phyloP scores from a whole-genome alignment of 306 rosid genomes.

The Styphnolobium japonicum region DNA sequence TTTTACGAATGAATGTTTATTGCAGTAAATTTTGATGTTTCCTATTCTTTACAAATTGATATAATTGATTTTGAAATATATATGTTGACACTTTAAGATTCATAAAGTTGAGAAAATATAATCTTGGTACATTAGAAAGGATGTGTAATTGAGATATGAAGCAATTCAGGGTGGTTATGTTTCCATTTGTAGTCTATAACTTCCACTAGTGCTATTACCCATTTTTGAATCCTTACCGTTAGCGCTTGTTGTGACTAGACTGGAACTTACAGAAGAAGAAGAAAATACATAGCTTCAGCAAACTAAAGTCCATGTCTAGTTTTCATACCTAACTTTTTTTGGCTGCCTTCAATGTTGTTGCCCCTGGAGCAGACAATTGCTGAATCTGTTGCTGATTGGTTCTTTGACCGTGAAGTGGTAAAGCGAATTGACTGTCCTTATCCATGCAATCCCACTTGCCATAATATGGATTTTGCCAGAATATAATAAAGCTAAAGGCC shows the following conservation, averaged over 20 bases:
- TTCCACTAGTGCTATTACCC: background rate
- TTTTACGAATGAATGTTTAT: background rate
- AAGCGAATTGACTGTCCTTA: slow-evolving; percentile 79
- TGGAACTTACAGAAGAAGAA: background rate
- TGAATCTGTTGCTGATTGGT: slow-evolving; percentile 89
- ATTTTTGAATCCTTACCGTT: background rate
- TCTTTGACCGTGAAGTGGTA: slow-evolving; percentile 44
- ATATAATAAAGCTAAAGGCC: slow-evolving; percentile 15
- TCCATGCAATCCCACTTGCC: slow-evolving; percentile 92
- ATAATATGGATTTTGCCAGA: slow-evolving; percentile 53
- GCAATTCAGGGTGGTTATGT: background rate
- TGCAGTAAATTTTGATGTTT: background rate
- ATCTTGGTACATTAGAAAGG: slow-evolving; percentile 3
- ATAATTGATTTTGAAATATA: background rate
- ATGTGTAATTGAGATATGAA: background rate
- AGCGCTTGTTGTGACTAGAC: background rate
- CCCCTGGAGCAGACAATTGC: slow-evolving; percentile 75
- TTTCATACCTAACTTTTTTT: slow-evolving; percentile 6
- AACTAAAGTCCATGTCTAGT: background rate
- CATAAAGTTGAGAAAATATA: background rate
- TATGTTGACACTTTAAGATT: background rate
- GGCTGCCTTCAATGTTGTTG: slow-evolving; percentile 19
- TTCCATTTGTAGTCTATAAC: background rate
- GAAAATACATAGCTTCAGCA: background rate
- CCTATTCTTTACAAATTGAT: background rate